Conservation (phyloP, 2,329 filamentous ascomycete genomes). For the Ophiostoma sp. region DNA sequence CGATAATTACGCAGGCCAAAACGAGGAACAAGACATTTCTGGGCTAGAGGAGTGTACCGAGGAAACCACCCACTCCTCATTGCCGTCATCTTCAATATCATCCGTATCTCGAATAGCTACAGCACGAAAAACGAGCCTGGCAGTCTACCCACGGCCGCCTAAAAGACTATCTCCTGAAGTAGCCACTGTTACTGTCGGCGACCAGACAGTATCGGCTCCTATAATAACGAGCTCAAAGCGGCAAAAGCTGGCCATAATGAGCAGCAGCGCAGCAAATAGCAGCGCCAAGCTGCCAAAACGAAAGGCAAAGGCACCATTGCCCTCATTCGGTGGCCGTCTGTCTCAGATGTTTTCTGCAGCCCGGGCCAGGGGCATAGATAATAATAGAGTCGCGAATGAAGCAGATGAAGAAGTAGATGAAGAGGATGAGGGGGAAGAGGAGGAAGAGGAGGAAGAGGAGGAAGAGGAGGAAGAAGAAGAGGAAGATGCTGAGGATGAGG, state of each 20-base stretch:
- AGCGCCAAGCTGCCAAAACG: not conserved
- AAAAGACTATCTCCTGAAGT: not conserved
- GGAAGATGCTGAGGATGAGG: not conserved
- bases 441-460: not conserved
- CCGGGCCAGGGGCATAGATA: not conserved
- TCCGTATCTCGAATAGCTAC: not conserved
- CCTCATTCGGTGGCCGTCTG: constrained; percentile 27
- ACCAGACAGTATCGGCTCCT: not conserved
- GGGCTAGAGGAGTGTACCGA: not conserved
- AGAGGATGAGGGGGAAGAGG: constrained; percentile 12
- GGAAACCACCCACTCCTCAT: not conserved
- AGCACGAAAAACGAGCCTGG: not conserved
- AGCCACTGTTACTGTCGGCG: not conserved
- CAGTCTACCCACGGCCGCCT: not conserved
- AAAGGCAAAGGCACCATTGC: constrained; percentile 22
- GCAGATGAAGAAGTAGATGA: not conserved
- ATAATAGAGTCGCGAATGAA: not conserved
- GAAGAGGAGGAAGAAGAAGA: constrained; percentile 26
- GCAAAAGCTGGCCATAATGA: not conserved
- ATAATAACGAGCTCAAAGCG: not conserved
- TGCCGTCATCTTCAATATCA: not conserved
- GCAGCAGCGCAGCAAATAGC: constrained; percentile 18
- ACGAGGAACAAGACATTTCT: not conserved
- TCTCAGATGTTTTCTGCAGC: constrained; percentile 29
- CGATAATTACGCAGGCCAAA: not conserved